Evolutionary conservation across 1,284 basidiomycete genomes (phyloP).

Genomic region (Moesziomyces parantarcticus): DNA sequence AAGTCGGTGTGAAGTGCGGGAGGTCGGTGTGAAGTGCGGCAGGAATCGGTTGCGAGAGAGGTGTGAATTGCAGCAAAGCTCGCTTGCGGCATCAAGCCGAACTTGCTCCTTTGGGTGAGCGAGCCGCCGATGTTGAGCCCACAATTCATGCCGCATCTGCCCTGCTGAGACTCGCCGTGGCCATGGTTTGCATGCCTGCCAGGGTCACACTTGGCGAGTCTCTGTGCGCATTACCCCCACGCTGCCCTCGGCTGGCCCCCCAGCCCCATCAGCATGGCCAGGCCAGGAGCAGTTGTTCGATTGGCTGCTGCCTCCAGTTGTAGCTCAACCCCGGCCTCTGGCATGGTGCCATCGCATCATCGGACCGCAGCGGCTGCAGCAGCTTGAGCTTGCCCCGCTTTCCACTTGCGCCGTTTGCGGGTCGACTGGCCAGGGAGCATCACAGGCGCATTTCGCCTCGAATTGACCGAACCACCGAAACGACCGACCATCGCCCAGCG

Average conservation of each 20-base stretch:
- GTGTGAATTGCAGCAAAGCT: too few species aligned
- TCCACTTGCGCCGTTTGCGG: background rate
- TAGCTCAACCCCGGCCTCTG: background rate
- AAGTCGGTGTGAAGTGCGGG: too few species aligned
- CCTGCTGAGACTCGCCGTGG: too few species aligned
- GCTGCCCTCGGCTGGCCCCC: conserved; percentile 2
- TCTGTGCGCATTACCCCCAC: conserved; percentile 5
- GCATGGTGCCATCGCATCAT: conserved; percentile 17
- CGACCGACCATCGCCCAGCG: too few species aligned
- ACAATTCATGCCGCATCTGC: conserved; percentile 15
- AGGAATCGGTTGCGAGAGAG: too few species aligned
- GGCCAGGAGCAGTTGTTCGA: background rate
- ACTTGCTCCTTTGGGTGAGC: too few species aligned
- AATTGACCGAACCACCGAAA: background rate
- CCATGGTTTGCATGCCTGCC: too few species aligned
- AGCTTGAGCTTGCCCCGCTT: conserved; percentile 6
- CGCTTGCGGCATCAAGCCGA: too few species aligned
- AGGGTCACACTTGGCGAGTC: conserved; percentile 1
- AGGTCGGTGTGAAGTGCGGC: too few species aligned
- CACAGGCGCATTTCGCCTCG: background rate
- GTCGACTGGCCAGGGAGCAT: too few species aligned
- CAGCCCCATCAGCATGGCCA: background rate
- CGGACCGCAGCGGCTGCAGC: conserved; percentile 7
- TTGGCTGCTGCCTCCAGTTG: background rate
- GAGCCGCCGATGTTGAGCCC: too few species aligned